These are phyloP conservation scores for Paratinospora sagittata DNA, from an alignment of 164 flowering plant species.

Conservation along the genomic window DNA sequence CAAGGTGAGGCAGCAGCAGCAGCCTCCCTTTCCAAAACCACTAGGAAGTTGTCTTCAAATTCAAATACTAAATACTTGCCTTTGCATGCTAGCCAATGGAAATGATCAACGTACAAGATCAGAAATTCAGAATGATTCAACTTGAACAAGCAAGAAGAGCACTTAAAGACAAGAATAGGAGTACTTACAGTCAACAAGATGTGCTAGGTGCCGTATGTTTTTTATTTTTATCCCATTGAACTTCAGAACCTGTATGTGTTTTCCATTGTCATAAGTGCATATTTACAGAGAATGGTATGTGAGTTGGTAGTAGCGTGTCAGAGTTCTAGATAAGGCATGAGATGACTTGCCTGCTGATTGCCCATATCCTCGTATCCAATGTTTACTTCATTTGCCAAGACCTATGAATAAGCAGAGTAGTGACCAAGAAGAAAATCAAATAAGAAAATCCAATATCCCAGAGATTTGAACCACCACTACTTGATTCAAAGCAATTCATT, in stretches of 20 bases:
- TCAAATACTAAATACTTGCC: constrained; percentile 76
- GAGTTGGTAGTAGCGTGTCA: background rate
- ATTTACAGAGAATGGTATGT: background rate
- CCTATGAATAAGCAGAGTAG: constrained; percentile 32
- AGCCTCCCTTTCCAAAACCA: constrained; percentile 74
- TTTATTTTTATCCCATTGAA: constrained; percentile 72
- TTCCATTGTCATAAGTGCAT: background rate
- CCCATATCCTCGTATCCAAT: constrained; percentile 92
- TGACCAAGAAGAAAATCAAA: constrained; percentile 1
- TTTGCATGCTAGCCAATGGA: constrained; percentile 55
- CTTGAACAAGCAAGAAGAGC: background rate
- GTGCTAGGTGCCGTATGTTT: constrained; percentile 85
- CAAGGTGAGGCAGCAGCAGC: constrained; percentile 49
- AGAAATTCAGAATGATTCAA: background rate
- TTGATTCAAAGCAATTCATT: background rate
- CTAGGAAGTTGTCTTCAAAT: constrained; percentile 84
- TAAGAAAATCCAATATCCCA: background rate
- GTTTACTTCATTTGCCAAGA: constrained; percentile 85
- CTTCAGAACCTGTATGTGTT: constrained; percentile 61
- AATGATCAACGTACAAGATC: constrained; percentile 7
- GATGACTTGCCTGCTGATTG: constrained; percentile 72
- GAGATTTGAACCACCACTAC: background rate
- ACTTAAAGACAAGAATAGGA: background rate
- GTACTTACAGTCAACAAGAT: constrained; percentile 81
- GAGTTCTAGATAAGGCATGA: background rate